Conservation (phyloP, 2,329 filamentous ascomycete genomes). For the Arthrobotrys musiformis region DNA sequence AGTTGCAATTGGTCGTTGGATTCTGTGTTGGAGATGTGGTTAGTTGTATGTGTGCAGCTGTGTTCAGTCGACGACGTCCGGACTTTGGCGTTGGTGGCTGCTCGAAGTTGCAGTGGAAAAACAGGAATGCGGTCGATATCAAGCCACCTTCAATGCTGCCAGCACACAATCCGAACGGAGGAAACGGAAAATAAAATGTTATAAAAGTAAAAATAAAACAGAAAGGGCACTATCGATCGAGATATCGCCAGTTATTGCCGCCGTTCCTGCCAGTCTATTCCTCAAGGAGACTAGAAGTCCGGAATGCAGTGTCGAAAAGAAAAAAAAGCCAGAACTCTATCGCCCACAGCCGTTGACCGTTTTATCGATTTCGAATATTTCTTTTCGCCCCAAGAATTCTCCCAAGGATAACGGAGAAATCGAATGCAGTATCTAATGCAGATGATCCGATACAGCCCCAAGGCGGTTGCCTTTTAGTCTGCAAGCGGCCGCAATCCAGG, state of each 20-base stretch:
- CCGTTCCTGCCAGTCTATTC: slow-evolving; percentile 9
- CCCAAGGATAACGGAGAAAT: slow-evolving; percentile 48
- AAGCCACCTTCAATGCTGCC: slow-evolving; percentile 28
- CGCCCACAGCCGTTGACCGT: background rate
- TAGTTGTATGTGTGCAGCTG: too few relatives aligned
- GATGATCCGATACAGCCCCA: slow-evolving; percentile 34
- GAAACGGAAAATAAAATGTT: background rate
- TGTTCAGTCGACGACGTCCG: slow-evolving; percentile 9
- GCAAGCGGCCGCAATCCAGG: slow-evolving; percentile 35
- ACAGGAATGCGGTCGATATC: slow-evolving; percentile 13
- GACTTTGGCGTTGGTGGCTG: slow-evolving; percentile 26
- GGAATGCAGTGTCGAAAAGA: slow-evolving; percentile 8
- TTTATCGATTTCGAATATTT: slow-evolving; percentile 17
- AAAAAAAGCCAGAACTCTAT: slow-evolving; percentile 19
- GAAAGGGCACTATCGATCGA: background rate
- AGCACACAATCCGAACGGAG: background rate
- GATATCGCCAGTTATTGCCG: slow-evolving; percentile 19
- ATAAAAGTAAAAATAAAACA: too few relatives aligned
- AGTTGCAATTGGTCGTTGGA: background rate
- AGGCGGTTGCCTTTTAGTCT: slow-evolving; percentile 38
- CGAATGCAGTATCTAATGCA: slow-evolving; percentile 50
- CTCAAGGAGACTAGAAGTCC: slow-evolving; percentile 1
- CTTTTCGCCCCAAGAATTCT: slow-evolving; percentile 17
- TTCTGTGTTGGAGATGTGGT: slow-evolving; percentile 50
- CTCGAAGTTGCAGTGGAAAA: slow-evolving; percentile 1